phyloP scores from a whole-genome alignment of 2,329 filamentous ascomycete species.

The Sarocladium brachiariae region DNA sequence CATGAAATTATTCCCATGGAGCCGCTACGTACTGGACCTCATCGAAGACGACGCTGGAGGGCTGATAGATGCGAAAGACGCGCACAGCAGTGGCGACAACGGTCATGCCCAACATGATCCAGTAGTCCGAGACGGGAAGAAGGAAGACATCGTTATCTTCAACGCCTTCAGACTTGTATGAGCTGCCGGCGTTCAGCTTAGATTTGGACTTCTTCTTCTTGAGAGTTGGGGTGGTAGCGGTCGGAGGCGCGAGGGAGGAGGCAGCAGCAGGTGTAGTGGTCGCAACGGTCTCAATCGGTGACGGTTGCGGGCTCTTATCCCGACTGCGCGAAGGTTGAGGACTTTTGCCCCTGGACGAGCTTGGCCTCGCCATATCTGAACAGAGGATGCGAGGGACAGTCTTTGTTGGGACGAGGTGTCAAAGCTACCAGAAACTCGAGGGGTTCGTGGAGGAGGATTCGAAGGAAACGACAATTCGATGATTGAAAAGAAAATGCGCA shows the following conservation, averaged over 20 bases:
- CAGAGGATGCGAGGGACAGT: neutral
- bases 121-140: conserved; percentile 77
- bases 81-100: conserved; percentile 72
- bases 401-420: too few species aligned
- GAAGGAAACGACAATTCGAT: neutral
- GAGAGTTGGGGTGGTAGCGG: conserved; percentile 3
- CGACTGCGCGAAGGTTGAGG: conserved; percentile 26
- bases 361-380: conserved; percentile 24
- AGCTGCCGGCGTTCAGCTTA: conserved; percentile 35
- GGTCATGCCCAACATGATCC: conserved; percentile 66
- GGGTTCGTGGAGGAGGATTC: neutral
- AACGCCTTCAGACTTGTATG: conserved; percentile 73
- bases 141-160: conserved; percentile 88
- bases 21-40: conserved; percentile 83
- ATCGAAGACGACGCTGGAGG: conserved; percentile 94
- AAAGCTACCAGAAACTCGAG: too few species aligned
- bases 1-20: neutral
- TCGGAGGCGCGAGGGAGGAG: conserved; percentile 10
- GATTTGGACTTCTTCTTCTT: conserved; percentile 24
- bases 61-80: conserved; percentile 93
- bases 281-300: conserved; percentile 18
- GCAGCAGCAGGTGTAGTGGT: neutral
- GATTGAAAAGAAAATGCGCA: neutral
- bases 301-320: conserved; percentile 31
- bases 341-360: conserved; percentile 6